Conservation (phyloP, 164 flowering plant genomes). For the Magnolia changhungtana region DNA sequence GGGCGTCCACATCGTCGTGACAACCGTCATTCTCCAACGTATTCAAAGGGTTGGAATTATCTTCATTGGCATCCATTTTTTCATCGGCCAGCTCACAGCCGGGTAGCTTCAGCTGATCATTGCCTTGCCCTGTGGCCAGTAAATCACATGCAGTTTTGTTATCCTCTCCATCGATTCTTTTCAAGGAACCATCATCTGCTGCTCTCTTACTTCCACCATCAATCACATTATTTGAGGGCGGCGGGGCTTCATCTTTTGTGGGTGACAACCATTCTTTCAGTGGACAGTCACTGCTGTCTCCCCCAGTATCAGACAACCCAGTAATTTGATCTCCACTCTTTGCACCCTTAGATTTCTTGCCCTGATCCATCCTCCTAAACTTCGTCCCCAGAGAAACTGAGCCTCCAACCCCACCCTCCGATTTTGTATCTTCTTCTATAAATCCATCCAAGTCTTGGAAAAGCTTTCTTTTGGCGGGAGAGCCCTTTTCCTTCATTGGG, state of each 20-base stretch:
- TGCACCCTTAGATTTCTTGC: constrained; percentile 19
- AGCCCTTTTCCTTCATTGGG: constrained; percentile 18
- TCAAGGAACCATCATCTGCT: constrained; percentile 11
- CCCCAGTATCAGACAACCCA: constrained; percentile 9
- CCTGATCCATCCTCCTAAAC: constrained; percentile 34
- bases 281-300: neutral
- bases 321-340: constrained; percentile 21
- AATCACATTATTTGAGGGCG: constrained; percentile 9
- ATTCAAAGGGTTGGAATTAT: constrained; percentile 1
- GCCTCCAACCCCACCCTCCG: constrained; percentile 18
- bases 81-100: constrained; percentile 22
- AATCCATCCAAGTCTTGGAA: constrained; percentile 34
- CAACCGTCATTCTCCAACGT: constrained; percentile 18
- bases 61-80: constrained; percentile 14
- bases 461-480: constrained; percentile 46
- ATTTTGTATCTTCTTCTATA: constrained; percentile 23
- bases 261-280: constrained; percentile 10
- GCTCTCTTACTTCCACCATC: constrained; percentile 19
- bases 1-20: constrained; percentile 16
- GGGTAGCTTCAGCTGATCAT: constrained; percentile 16
- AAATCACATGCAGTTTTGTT: neutral
- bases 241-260: constrained; percentile 16
- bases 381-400: constrained; percentile 24
- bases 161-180: constrained; percentile 21
- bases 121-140: constrained; percentile 18